phyloP scores from a whole-genome alignment of 2,329 filamentous ascomycete genomes.

The Ophiostoma australiae region DNA sequence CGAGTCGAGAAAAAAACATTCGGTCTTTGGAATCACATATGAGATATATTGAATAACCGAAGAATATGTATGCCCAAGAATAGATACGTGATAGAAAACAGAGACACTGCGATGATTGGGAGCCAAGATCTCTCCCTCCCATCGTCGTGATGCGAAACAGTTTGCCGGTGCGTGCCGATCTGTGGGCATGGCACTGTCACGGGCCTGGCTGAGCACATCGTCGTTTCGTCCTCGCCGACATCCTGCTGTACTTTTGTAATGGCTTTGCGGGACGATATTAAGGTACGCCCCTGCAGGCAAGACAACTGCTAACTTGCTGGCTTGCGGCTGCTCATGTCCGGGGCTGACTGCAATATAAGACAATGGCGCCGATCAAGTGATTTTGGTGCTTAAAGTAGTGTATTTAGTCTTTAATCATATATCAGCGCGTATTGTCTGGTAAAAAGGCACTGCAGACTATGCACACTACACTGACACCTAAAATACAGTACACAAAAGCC shows the following conservation, averaged over 20 bases:
- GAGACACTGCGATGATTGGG: not conserved
- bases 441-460: not conserved
- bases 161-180: not conserved
- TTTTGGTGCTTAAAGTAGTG: not conserved
- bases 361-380: not conserved
- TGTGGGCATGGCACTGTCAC: not conserved
- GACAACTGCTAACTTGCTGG: not conserved
- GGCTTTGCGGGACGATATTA: not conserved
- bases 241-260: not conserved
- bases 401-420: not conserved
- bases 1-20: not conserved
- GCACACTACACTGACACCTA: not conserved
- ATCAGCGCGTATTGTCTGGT: too few species aligned
- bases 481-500: not conserved
- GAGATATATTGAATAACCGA: not conserved
- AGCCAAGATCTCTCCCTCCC: not conserved
- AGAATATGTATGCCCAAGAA: not conserved
- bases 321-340: not conserved
- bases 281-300: not conserved
- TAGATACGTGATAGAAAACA: not conserved
- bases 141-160: not conserved
- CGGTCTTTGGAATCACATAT: not conserved
- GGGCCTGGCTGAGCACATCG: not conserved
- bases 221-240: not conserved
- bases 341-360: not conserved